Evolutionary conservation across 2,329 filamentous ascomycete genomes (phyloP).

Genomic region (Chaetomiaceae sp.): DNA sequence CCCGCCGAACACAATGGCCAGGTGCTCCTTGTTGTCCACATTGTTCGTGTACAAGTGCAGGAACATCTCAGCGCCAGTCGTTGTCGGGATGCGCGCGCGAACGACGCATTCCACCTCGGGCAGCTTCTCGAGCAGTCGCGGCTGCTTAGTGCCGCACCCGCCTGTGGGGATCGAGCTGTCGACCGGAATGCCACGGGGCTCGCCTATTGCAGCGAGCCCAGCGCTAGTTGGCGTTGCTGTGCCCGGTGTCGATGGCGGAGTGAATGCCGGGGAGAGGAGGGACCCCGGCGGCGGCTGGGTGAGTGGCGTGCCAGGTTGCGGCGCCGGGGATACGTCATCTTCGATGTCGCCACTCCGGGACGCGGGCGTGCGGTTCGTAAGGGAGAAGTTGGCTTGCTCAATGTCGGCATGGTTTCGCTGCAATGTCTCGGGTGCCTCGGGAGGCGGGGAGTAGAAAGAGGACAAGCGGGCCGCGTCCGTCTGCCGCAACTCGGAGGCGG

Average conservation of each 20-base stretch:
- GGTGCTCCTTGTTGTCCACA: conserved; percentile 88
- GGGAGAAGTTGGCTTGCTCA: conserved; percentile 21
- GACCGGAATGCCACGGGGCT: conserved; percentile 50
- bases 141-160: conserved; percentile 57
- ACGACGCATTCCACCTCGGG: conserved; percentile 91
- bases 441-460: conserved; percentile 29
- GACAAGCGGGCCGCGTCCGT: conserved; percentile 15
- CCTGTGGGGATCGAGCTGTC: conserved; percentile 53
- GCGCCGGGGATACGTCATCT: conserved; percentile 6
- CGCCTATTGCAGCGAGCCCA: conserved; percentile 23
- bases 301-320: conserved; percentile 6
- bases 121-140: conserved; percentile 66
- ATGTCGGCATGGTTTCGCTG: conserved; percentile 22
- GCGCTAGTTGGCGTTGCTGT: conserved; percentile 44
- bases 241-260: conserved; percentile 61
- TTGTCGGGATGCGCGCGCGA: conserved; percentile 89
- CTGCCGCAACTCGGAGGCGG: conserved; percentile 4
- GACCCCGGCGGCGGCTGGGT: conserved; percentile 49
- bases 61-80: conserved; percentile 91
- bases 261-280: conserved; percentile 81
- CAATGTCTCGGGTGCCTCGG: conserved; percentile 14
- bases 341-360: background rate
- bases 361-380: conserved; percentile 9
- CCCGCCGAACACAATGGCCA: conserved; percentile 93
- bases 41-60: conserved; percentile 91